Evolutionary conservation across 1,284 basidiomycete species (phyloP), one percentile per base, ranked within the genome.

Genomic region (Polyporus tsugae): DNA sequence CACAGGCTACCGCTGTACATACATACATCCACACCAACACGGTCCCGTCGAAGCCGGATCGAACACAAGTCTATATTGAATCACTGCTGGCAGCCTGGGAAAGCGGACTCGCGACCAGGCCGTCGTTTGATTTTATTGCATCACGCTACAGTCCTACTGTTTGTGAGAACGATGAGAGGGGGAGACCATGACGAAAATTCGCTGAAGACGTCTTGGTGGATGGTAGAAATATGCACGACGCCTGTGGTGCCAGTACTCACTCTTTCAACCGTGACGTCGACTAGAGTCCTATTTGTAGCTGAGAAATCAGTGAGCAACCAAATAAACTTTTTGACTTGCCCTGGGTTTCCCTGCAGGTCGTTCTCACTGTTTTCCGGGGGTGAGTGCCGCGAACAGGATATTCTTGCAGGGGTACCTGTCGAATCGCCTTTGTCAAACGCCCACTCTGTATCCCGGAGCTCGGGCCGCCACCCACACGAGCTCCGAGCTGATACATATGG

Each of bases 31-130:
- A 59, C 39, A 59, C 15, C 9, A 5, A 22, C 36, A 59, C 33
- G 11, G 35, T 29, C 49, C 52, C 9, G 46, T 52, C 60, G 60
- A 61, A 41, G 7, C n/a, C 22, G 36, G 52, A n/a, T 63, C 36
- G 38, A 49, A 61, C n/a, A 36, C 29, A 61, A 46, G 55, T 19
- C 19, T 15, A 57, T 52, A 29, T 38, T 57, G 35, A 57, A 58
- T 39, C 36, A 58, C 9, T 53, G 10, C 29, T 53, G 49, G 49
- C 49, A 10, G 33, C 53, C 19, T 59, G 36, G n/a, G 29, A 35
- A 35, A 5, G 19, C 2, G 29, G 53, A 17, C 29, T n/a, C 10
- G 39, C 39, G 22, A 22, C 57, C 57, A 38, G n/a, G 22, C 19
- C 36, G n/a, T 33, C 29, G n/a, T n/a, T n/a, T 13, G 19, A 35